A percentile compares a stretch with the other conserved stretches of the same genome.
Evolutionary conservation across 345 rosid species (phyloP).

Genomic region (Citropsis articulata): DNA sequence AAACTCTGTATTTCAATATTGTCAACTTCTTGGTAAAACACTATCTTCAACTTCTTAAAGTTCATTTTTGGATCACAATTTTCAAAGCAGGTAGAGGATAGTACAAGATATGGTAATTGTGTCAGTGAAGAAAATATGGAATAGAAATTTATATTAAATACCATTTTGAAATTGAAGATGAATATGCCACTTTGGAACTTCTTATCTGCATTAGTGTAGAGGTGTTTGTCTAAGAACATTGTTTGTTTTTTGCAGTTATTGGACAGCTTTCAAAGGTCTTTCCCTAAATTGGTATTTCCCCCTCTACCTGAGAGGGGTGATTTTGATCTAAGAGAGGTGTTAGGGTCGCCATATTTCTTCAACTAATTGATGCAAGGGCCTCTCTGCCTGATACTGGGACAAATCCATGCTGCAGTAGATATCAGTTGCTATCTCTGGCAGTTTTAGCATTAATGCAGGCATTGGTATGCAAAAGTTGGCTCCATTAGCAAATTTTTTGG

Average conservation of each 20-base stretch:
- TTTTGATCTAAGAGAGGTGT: slow-evolving; percentile 71
- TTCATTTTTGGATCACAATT: neutral
- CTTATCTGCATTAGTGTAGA: neutral
- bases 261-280: slow-evolving; percentile 79
- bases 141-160: neutral
- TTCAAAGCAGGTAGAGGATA: neutral
- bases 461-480: neutral
- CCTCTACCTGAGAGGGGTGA: slow-evolving; percentile 86
- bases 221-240: neutral
- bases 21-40: neutral
- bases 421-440: neutral
- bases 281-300: slow-evolving; percentile 73
- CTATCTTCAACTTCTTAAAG: neutral
- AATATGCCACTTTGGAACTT: neutral
- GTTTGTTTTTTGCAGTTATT: slow-evolving; percentile 44
- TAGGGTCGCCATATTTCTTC: slow-evolving; percentile 90
- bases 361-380: slow-evolving; percentile 39
- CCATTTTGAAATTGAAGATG: neutral
- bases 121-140: neutral
- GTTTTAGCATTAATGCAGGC: neutral
- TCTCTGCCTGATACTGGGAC: neutral
- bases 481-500: neutral
- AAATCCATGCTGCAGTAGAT: neutral
- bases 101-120: neutral
- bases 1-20: neutral